Conservation (phyloP, 2,329 filamentous ascomycete genomes). For the Pyricularia sp. region DNA sequence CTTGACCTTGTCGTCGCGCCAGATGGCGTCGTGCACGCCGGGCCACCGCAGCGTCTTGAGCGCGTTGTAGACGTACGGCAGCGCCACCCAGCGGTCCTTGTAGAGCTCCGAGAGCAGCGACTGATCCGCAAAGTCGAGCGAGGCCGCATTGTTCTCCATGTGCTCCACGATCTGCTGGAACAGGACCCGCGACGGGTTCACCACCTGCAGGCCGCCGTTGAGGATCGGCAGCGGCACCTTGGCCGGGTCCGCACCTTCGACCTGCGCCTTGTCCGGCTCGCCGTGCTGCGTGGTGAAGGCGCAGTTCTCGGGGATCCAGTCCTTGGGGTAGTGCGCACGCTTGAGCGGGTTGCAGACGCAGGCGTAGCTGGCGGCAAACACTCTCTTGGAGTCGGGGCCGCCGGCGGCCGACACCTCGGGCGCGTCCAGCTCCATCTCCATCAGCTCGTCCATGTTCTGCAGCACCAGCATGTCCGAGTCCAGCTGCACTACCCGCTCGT, state of each 20-base stretch:
- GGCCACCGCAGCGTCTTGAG: constrained; percentile 46
- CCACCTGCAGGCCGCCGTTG: constrained; percentile 49
- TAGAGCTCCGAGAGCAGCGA: constrained; percentile 47
- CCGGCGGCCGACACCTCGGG: constrained; percentile 11
- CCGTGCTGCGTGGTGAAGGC: constrained; percentile 38
- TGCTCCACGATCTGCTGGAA: constrained; percentile 41
- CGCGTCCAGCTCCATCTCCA: constrained; percentile 58
- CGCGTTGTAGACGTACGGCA: constrained; percentile 54
- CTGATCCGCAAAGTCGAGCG: constrained; percentile 52
- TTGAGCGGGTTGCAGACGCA: constrained; percentile 79
- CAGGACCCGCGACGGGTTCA: constrained; percentile 37
- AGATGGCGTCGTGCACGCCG: constrained; percentile 44
- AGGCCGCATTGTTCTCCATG: constrained; percentile 34
- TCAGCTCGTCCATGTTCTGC: constrained; percentile 85
- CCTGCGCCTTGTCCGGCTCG: constrained; percentile 36
- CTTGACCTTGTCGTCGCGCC: constrained; percentile 48
- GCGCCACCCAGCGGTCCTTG: constrained; percentile 42
- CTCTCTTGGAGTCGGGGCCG: constrained; percentile 37
- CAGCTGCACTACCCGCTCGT: constrained; percentile 70
- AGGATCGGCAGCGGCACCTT: constrained; percentile 39
- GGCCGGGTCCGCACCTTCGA: constrained; percentile 30
- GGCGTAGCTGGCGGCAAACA: constrained; percentile 78
- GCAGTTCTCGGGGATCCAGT: constrained; percentile 54
- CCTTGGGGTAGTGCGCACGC: constrained; percentile 66
- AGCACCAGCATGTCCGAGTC: constrained; percentile 83